Base-by-base conservation (phyloP, 352 stramenopile genomes). In the Blastocystis sp. region DNA sequence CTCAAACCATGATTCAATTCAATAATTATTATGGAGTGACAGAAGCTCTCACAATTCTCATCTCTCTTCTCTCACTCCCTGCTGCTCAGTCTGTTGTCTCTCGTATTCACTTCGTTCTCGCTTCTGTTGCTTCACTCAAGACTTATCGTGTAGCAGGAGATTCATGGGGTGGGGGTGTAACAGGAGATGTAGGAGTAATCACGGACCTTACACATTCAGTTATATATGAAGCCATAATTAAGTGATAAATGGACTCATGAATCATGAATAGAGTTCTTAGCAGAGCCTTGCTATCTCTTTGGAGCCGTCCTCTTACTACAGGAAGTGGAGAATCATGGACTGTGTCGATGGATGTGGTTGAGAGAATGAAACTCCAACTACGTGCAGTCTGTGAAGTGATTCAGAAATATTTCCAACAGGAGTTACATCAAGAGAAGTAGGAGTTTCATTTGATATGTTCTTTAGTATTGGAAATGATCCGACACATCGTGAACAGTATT, bases 171-270 rank as follows among this genome's bases (percentile, higher is more conserved):
- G 24, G 30, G n/a, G 64, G 64, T 33, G 44, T 30, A 5, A 35
- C 24, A 22, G 44, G n/a, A 2, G 48, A 53, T 4, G 53, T 35
- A 7, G 22, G 5, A 1, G 44, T 84, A 0, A 22, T 48, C 2
- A 57, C 1, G 5, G 15, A 84, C 13, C 37, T 22, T 1, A 64
- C 22, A 3, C 59, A 64, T n/a, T 66, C 42, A 24, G 24, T 66
- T 15, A 27, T 84, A 17, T 84, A 53, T 57, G 73, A 84, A 44
- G 73, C 42, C 15, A 33, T 84, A 33, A 42, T 84, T 30, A 84
- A 84, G 73, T 81, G 68, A 33, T 51, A 4, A n/a, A 27, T n/a
- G 0, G 35, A 56, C n/a, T 19, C 0, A 24, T 17, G 0, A n/a
- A 15, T 81, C 4, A 81, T n/a, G 0, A 9, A 11, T 33, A 81